Base-by-base conservation (phyloP, 129 eudicot genomes). In the Rutidosis leptorrhynchoides region DNA sequence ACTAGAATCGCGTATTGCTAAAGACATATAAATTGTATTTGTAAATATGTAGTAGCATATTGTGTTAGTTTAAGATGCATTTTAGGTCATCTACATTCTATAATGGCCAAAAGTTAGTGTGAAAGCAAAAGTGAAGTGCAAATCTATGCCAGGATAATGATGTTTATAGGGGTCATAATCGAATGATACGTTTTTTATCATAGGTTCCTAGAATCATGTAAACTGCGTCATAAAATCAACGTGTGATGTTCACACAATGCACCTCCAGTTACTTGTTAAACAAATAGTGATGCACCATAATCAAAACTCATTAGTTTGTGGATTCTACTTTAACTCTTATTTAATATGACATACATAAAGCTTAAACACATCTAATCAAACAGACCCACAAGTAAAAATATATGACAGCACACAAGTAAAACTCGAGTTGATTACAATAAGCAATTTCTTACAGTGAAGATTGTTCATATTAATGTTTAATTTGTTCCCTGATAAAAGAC, bases 101-200 rank as follows among this genome's bases (percentile, higher is more conserved):
- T 63, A 81, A 49, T 77, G 64, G 66, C 76, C 65, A 72, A 75
- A 72, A 62, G 30, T 54, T 57, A 65, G 76, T 52, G 56, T 67
- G n/a, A 57, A 48, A 27, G 49, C 40, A 40, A 72, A 58, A 40
- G 48, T 24, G 46, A 62, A 74, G 79, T 73, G 83, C 65, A 71
- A 53, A 53, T 68, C 65, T 62, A 64, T 70, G 81, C 57, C 20
- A 72, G 49, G 69, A 29, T 68, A 56, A 28, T 30, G 69, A 40
- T 33, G 52, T 21, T 65, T 37, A n/a, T 37, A 56, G 37, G 60
- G 77, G 63, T 61, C 27, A 26, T 54, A 56, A 59, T 51, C 27
- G 11, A 3, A 23, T 72, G n/a, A 14, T 57, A 10, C 49, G 1
- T 45, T 19, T 19, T 15, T 23, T 75, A 19, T 67, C 46, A 67